Evolutionary conservation across 257 asterid species (phyloP).

Genomic region (Lavandula angustifolia): DNA sequence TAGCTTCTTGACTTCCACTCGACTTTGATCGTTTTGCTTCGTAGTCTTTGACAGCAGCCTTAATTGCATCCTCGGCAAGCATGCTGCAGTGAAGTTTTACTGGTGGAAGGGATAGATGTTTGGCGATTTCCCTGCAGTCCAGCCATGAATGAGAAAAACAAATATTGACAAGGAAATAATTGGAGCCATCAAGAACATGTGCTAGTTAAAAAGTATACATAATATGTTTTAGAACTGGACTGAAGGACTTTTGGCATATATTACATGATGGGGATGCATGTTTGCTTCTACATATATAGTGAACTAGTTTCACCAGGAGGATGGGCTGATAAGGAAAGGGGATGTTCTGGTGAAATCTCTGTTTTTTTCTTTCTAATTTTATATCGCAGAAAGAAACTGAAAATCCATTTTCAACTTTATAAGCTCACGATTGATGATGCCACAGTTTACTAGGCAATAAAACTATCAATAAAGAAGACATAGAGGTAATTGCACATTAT

Average conservation of each 20-base stretch:
- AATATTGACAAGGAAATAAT: not conserved
- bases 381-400: conserved; percentile 7
- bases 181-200: not conserved
- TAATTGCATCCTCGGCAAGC: conserved; percentile 97
- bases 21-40: conserved; percentile 57
- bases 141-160: not conserved
- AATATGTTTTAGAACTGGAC: not conserved
- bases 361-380: not conserved
- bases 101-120: conserved; percentile 91
- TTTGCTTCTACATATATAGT: not conserved
- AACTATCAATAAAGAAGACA: not conserved
- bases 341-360: not conserved
- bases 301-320: not conserved
- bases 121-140: conserved; percentile 80
- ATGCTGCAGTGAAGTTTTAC: conserved; percentile 94
- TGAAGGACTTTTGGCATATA: not conserved
- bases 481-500: not conserved
- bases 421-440: not conserved
- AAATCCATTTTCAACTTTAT: not conserved
- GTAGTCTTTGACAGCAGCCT: conserved; percentile 84
- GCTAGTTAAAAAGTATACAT: not conserved
- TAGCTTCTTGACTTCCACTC: conserved; percentile 33
- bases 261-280: not conserved
- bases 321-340: not conserved
- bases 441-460: not conserved